A percentile compares a stretch with the other conserved stretches of the same genome.
Conservation (phyloP, 208 protist genomes). For the Herpetomonas tarakana region DNA sequence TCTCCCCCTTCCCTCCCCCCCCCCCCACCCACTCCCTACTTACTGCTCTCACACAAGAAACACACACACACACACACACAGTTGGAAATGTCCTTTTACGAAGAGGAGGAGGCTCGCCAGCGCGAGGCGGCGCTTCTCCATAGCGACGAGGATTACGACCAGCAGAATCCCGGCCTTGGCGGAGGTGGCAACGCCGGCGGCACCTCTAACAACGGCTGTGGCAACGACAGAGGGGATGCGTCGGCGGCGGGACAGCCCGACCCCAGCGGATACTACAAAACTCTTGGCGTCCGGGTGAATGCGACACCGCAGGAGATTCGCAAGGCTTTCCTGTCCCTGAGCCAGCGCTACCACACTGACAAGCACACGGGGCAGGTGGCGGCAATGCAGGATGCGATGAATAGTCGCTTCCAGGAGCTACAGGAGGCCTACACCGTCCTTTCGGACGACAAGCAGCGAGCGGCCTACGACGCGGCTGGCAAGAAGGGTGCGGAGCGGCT, state of each 20-base stretch:
- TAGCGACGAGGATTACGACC: slow-evolving; percentile 13
- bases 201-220: not conserved
- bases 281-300: slow-evolving; percentile 45
- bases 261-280: slow-evolving; percentile 74
- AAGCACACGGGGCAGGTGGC: slow-evolving; percentile 51
- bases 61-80: slow-evolving; percentile 5
- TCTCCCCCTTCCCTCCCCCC: too few species aligned
- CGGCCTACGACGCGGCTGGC: slow-evolving; percentile 73
- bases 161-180: not conserved
- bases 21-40: too few species aligned
- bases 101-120: not conserved
- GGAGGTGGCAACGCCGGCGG: not conserved
- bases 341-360: slow-evolving; percentile 85
- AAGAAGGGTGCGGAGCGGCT: slow-evolving; percentile 38
- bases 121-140: slow-evolving; percentile 18
- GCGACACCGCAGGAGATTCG: slow-evolving; percentile 68
- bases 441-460: slow-evolving; percentile 64
- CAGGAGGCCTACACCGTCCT: slow-evolving; percentile 79
- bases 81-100: not conserved
- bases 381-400: slow-evolving; percentile 59
- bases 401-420: slow-evolving; percentile 74
- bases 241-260: slow-evolving; percentile 17
- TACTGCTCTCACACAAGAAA: slow-evolving; percentile 1
- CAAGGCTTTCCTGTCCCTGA: slow-evolving; percentile 71
- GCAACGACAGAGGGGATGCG: not conserved